Conservation (phyloP, 768 basidiomycete species). For the Russula virescens region DNA sequence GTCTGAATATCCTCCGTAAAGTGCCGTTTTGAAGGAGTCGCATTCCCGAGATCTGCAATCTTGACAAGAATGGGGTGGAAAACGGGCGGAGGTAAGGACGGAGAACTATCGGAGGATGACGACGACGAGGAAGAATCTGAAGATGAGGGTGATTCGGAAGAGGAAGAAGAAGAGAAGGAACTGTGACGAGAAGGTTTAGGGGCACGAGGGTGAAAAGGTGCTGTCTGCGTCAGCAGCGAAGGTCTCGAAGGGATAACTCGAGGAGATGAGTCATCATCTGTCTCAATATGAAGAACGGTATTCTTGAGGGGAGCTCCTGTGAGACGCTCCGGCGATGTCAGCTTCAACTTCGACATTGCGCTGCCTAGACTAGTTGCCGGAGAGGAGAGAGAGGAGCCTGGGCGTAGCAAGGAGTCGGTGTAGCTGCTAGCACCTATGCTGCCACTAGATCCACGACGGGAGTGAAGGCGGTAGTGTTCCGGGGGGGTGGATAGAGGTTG, state of each 20-base stretch:
- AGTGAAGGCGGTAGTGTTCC: constrained; percentile 14
- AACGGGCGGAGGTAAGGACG: background rate
- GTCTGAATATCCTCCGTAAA: constrained; percentile 96
- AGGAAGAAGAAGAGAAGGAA: background rate
- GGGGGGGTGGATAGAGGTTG: constrained; percentile 63
- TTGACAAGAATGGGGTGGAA: constrained; percentile 65
- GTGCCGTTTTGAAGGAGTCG: constrained; percentile 84
- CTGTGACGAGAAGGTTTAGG: background rate
- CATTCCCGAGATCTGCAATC: constrained; percentile 93
- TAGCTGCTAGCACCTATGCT: constrained; percentile 30
- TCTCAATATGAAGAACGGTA: background rate
- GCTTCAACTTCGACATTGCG: constrained; percentile 25
- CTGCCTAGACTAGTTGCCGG: constrained; percentile 32
- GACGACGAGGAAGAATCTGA: background rate
- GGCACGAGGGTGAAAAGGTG: constrained; percentile 13
- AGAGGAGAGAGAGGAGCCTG: constrained; percentile 25
- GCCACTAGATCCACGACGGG: constrained; percentile 27
- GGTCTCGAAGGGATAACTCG: constrained; percentile 27
- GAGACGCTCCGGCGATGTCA: constrained; percentile 16
- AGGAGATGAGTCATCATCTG: constrained; percentile 10
- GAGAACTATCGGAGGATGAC: constrained; percentile 16
- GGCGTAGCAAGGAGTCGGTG: constrained; percentile 17
- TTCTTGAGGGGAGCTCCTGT: constrained; percentile 2
- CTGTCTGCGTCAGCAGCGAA: constrained; percentile 34
- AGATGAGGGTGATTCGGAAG: constrained; percentile 2